Base-by-base conservation (phyloP, 139 green algal genomes). In the Chlorella sorokiniana region DNA sequence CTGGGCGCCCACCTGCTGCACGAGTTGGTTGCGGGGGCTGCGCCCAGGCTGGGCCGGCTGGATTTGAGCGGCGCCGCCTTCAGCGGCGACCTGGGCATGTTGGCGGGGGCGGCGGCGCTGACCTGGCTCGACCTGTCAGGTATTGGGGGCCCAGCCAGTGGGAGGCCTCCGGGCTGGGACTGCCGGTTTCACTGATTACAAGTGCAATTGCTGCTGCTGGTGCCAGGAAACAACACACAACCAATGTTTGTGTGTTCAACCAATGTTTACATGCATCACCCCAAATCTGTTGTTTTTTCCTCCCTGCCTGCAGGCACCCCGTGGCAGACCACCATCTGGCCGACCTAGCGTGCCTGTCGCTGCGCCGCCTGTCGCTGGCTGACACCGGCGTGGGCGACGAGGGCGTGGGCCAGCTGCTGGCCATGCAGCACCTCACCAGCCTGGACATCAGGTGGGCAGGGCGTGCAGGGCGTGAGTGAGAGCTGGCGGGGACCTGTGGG, bases 381-480 rank as follows among this genome's bases (percentile, higher is more conserved):
- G 41, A 61, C 16, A 82, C 76, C 11, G 44, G 31, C 1, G 74
- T 71, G 16, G 54, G 52, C 2, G 56, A 56, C 54, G 29, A 41
- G 1, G 74, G 74, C 23, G 0, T 81, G 29, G 52, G 37, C 37
- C 72, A 79, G 72, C 52, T 71, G 59, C 59, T 72, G 75, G 59
- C 40, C n/a, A 38, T 63, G 31, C 52, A 33, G 4, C 11, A 41
- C 4, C 76, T 74, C 4, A 14, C 8, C 11, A 25, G 44, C 25
- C 38, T 81, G 40, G 61, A 81, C 74, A 38, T 81, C 11, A 70
- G 73, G 73, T 75, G 68, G 3, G 68, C n/a, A n/a, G n/a, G n/a
- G n/a, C n/a, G n/a, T n/a, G n/a, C n/a, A n/a, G n/a, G n/a, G n/a
- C n/a, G 25, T 23, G 4, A 38, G 35, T 16, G 2, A 2, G 40